Conservation (phyloP, 257 asterid genomes). For the Penstemon newberryi region DNA sequence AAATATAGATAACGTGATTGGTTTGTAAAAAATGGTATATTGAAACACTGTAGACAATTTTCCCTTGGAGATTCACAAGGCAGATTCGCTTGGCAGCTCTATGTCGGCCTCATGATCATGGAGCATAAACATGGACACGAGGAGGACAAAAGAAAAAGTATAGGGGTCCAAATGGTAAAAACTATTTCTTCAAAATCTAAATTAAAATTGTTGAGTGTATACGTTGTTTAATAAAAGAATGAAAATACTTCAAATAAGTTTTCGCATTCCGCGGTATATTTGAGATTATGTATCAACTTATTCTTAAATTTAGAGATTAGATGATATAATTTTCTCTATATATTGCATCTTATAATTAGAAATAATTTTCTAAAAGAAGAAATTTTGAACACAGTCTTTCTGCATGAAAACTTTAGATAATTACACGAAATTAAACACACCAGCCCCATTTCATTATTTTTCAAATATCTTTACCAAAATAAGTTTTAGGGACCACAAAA, state of each 20-base stretch:
- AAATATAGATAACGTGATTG: neutral
- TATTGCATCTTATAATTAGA: no score
- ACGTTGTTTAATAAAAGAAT: no score
- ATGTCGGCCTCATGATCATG: slow-evolving; percentile 31
- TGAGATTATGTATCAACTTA: no score
- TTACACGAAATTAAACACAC: slow-evolving; percentile 24
- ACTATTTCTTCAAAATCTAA: slow-evolving; percentile 29
- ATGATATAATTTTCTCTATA: no score
- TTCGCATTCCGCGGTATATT: no score
- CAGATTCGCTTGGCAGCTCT: slow-evolving; percentile 22
- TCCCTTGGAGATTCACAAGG: slow-evolving; percentile 18
- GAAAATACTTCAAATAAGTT: no score
- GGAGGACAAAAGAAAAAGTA: slow-evolving; percentile 41
- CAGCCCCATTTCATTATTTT: slow-evolving; percentile 28
- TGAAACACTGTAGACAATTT: slow-evolving; percentile 8
- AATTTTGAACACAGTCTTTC: slow-evolving; percentile 26
- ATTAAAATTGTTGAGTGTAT: no score
- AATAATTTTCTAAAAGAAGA: neutral
- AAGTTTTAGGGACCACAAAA: slow-evolving; percentile 46
- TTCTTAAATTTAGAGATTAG: no score
- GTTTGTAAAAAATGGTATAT: neutral
- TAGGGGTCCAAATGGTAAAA: slow-evolving; percentile 30
- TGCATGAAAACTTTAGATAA: slow-evolving; percentile 25
- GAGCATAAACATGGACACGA: slow-evolving; percentile 37
- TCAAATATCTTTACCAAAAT: slow-evolving; percentile 32